Base-by-base conservation (phyloP, 768 basidiomycete species). In the Dendrothele bispora region DNA sequence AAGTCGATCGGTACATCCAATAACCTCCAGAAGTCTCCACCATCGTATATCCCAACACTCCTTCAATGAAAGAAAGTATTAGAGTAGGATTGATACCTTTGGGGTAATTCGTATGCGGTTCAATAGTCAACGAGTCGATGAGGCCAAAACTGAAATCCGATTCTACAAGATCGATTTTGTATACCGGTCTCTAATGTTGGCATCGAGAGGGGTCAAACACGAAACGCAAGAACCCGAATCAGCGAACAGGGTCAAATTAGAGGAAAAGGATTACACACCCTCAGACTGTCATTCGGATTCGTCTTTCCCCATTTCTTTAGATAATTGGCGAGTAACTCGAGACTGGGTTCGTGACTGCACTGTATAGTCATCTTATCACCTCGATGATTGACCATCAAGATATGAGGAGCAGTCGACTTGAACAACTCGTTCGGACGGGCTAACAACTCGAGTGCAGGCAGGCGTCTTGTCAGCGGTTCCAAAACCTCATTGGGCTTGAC, bases 51-150 rank as follows among this genome's bases (percentile, higher is more conserved):
- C n/a, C n/a, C n/a, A n/a, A n/a, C n/a, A n/a, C n/a, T n/a, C 69
- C 69, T 56, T 74, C 71, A 12, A 74, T 59, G 44, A 71, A 72
- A 3, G 68, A 63, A 14, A 74, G 53, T 12, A 72, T 48, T 8
- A 71, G 38, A 0, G 66, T 55, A 3, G 70, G 69, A 50, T 72
- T 72, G 17, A 68, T 52, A 7, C 51, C 46, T 11, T 27, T 51
- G 17, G 52, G 40, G 26, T 54, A 54, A 17, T 52, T 55, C 39
- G 59, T 51, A 38, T 49, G 50, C 4, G 65, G 65, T 43, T 69
- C 67, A 21, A 72, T 65, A 1, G 55, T 55, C 41, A 72, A 42
- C 2, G 55, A 50, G 53, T 74, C 72, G 17, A 64, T 56, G 20
- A 72, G 36, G 6, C 69, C 70, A 26, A 54, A 56, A 48, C 56